Base-by-base conservation (phyloP, 2,329 filamentous ascomycete genomes). In the Neonectria neomacrospora region DNA sequence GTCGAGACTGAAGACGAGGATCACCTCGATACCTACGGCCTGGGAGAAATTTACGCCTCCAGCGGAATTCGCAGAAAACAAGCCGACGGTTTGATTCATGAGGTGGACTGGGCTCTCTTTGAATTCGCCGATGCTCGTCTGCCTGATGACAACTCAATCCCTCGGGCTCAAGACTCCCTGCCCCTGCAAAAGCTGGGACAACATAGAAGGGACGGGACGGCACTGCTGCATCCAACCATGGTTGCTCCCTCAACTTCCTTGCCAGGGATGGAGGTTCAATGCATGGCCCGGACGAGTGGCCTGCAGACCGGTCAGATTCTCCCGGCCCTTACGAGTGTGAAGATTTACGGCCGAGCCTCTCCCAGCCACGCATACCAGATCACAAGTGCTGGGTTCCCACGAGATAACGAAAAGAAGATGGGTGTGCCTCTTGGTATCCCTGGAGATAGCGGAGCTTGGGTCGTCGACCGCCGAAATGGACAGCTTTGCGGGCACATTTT, bases 31-130 rank as follows among this genome's bases (percentile, higher is more conserved):
- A 93, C 90, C 0, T 96, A 92, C 72, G 87, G 89, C 14, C 83
- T 98, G 1, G 95, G 95, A 3, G 89, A 93, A 72, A 83, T 98
- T 4, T 93, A 96, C 73, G 95, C 95, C 0, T 96, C 93, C 0
- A 97, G 94, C 22, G 95, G 95, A 7, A 91, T 98, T 62, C 89
- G 93, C 5, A 88, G 95, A 30, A 90, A 91, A 54, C 86, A 90
- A 57, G 85, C 88, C 63, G 84, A 91, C 64, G 89, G 90, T 5
- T 81, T 96, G 23, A 83, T 92, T 6, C 95, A 97, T 75, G 95
- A 98, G 77, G 94, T 98, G 47, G 95, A 98, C 77, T 98, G 95
- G 95, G 94, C 94, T 0, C 82, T 98, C 2, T 94, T 98, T 71
- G 88, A 92, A 69, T 92, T 98, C 67, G 82, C 90, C 11, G 83